Evolutionary conservation across 768 basidiomycete species (phyloP).

Genomic region (Paxillus involutus): DNA sequence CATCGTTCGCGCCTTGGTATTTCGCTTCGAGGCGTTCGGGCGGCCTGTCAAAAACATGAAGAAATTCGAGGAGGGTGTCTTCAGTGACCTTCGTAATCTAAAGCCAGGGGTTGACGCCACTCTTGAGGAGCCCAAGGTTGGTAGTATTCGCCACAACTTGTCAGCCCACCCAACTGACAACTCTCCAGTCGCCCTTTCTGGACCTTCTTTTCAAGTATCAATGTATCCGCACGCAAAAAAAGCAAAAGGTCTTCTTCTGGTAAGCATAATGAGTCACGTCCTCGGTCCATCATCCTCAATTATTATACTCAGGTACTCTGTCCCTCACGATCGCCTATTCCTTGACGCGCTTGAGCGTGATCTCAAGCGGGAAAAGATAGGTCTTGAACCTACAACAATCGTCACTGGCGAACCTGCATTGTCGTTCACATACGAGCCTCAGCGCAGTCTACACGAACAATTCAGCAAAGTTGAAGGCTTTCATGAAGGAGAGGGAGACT

Average conservation of each 20-base stretch:
- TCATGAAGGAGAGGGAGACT: slow-evolving; percentile 35
- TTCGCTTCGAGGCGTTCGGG: slow-evolving; percentile 91
- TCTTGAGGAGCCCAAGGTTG: slow-evolving; percentile 93
- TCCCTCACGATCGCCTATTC: slow-evolving; percentile 95
- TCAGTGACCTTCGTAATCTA: slow-evolving; percentile 88
- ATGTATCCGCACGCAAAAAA: slow-evolving; percentile 97
- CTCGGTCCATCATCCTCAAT: neutral
- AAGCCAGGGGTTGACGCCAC: slow-evolving; percentile 93
- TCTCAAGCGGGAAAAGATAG: slow-evolving; percentile 93
- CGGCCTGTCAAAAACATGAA: slow-evolving; percentile 91
- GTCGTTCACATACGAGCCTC: slow-evolving; percentile 87
- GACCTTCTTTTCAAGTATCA: slow-evolving; percentile 95
- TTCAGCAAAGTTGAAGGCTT: slow-evolving; percentile 52
- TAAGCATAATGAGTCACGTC: slow-evolving; percentile 35
- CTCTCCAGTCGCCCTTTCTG: slow-evolving; percentile 78
- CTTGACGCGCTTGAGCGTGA: slow-evolving; percentile 96
- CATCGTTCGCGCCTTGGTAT: slow-evolving; percentile 93
- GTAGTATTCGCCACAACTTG: slow-evolving; percentile 22
- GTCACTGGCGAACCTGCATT: slow-evolving; percentile 79
- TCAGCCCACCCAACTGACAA: neutral
- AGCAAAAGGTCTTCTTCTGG: slow-evolving; percentile 99
- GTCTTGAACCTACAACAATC: slow-evolving; percentile 79
- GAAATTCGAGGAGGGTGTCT: slow-evolving; percentile 97
- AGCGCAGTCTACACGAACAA: slow-evolving; percentile 85
- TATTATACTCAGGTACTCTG: slow-evolving; percentile 72